Conservation (phyloP, 2,329 filamentous ascomycete species). For the Metarhizium brunneum region DNA sequence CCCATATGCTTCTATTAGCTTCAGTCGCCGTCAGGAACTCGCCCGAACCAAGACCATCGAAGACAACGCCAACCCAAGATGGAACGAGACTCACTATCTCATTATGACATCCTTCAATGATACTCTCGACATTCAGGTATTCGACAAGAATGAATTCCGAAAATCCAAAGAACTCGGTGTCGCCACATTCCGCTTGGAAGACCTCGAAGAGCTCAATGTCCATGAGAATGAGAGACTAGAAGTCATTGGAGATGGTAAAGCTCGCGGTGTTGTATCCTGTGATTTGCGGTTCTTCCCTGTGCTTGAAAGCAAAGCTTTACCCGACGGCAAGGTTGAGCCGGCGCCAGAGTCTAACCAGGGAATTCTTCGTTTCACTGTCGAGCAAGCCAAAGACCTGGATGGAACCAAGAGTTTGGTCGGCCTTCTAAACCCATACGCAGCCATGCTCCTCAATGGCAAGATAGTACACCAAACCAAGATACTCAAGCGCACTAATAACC, state of each 20-base stretch:
- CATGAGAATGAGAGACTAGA: slow-evolving; percentile 82
- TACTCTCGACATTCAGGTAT: slow-evolving; percentile 72
- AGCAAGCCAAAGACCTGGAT: slow-evolving; percentile 94
- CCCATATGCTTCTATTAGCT: slow-evolving; percentile 75
- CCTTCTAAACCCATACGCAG: slow-evolving; percentile 81
- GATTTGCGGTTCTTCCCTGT: slow-evolving; percentile 96
- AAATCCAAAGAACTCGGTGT: slow-evolving; percentile 93
- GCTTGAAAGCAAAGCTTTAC: slow-evolving; percentile 59
- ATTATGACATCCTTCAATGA: slow-evolving; percentile 90
- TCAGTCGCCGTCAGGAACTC: slow-evolving; percentile 74
- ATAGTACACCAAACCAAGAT: slow-evolving; percentile 84
- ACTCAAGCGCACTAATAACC: slow-evolving; percentile 94
- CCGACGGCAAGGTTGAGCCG: slow-evolving; percentile 70
- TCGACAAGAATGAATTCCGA: slow-evolving; percentile 89
- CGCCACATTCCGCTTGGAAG: slow-evolving; percentile 77
- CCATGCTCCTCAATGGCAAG: slow-evolving; percentile 83
- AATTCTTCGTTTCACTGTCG: slow-evolving; percentile 85
- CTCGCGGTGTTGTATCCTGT: slow-evolving; percentile 67
- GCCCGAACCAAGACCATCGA: slow-evolving; percentile 82
- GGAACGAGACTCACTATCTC: slow-evolving; percentile 95
- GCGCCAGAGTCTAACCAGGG: slow-evolving; percentile 86
- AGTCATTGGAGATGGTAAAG: slow-evolving; percentile 73
- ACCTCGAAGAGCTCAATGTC: slow-evolving; percentile 65
- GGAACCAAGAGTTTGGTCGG: slow-evolving; percentile 87
- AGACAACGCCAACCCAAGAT: slow-evolving; percentile 78